Conservation (phyloP, 129 eudicot species). For the Lonicera japonica region DNA sequence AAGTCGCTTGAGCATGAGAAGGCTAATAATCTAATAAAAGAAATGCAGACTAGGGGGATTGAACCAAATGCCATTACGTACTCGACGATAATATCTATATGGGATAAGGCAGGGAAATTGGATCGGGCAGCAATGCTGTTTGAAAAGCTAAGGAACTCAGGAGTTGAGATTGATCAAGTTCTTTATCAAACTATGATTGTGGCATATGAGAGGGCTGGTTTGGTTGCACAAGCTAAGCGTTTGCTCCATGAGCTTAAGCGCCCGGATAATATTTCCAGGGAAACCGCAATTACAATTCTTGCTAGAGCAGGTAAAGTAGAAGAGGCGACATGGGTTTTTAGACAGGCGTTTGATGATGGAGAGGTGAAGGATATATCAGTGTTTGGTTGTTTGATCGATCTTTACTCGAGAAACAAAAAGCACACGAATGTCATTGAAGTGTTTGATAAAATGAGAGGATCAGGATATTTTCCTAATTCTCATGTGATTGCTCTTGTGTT, state of each 20-base stretch:
- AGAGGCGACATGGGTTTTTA: slow-evolving; percentile 96
- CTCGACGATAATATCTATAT: slow-evolving; percentile 86
- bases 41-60: slow-evolving; percentile 78
- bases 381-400: slow-evolving; percentile 71
- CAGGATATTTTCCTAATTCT: slow-evolving; percentile 64
- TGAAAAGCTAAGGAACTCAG: slow-evolving; percentile 75
- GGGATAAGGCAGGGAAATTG: slow-evolving; percentile 72
- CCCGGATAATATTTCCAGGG: slow-evolving; percentile 82
- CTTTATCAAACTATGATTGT: slow-evolving; percentile 93
- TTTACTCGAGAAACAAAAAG: slow-evolving; percentile 63
- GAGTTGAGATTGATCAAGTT: slow-evolving; percentile 80
- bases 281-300: slow-evolving; percentile 68
- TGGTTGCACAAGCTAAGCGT: slow-evolving; percentile 80
- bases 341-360: slow-evolving; percentile 77
- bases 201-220: slow-evolving; percentile 80
- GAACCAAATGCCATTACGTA: slow-evolving; percentile 85
- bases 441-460: slow-evolving; percentile 65
- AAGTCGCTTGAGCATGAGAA: slow-evolving; percentile 79
- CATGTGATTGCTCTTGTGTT: slow-evolving; percentile 63
- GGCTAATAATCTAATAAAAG: slow-evolving; percentile 82
- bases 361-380: slow-evolving; percentile 76
- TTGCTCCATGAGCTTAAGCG: slow-evolving; percentile 79
- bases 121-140: slow-evolving; percentile 83
- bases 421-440: slow-evolving; percentile 62
- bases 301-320: slow-evolving; percentile 86